Percentiles rank a stretch among this genome's conserved stretches.
phyloP scores from a whole-genome alignment of 2,329 filamentous ascomycete species.

The Alternaria brassicicola region DNA sequence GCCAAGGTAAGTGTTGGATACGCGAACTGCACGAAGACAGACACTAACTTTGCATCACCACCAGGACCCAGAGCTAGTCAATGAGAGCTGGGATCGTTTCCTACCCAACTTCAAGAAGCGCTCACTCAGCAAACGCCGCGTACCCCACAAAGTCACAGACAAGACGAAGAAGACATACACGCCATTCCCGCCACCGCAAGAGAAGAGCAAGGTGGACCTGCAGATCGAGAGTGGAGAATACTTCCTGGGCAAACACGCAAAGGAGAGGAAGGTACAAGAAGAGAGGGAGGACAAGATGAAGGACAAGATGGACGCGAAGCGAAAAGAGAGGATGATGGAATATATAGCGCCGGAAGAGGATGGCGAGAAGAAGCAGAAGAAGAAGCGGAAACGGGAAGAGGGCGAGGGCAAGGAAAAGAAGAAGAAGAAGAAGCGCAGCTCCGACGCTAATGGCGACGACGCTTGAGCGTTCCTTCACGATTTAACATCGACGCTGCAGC shows the following conservation, averaged over 20 bases:
- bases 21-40: background rate
- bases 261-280: constrained; percentile 80
- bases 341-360: constrained; percentile 87
- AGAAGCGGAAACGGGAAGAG: constrained; percentile 51
- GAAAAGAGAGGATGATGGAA: constrained; percentile 81
- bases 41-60: background rate
- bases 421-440: constrained; percentile 48
- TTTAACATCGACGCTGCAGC: background rate
- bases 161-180: constrained; percentile 96
- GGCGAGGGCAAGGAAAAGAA: constrained; percentile 58
- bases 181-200: constrained; percentile 92
- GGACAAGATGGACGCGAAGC: constrained; percentile 85
- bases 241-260: constrained; percentile 90
- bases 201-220: constrained; percentile 98
- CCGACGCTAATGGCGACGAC: constrained; percentile 35
- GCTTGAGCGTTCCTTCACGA: constrained; percentile 9
- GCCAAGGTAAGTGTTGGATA: constrained; percentile 60
- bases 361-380: constrained; percentile 59
- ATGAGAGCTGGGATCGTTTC: constrained; percentile 95
- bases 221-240: constrained; percentile 99
- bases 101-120: constrained; percentile 97
- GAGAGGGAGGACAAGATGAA: constrained; percentile 84
- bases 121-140: constrained; percentile 80
- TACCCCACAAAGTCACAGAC: constrained; percentile 85
- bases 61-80: constrained; percentile 76